phyloP scores from a whole-genome alignment of 345 rosid species.

The Brassica cretica region DNA sequence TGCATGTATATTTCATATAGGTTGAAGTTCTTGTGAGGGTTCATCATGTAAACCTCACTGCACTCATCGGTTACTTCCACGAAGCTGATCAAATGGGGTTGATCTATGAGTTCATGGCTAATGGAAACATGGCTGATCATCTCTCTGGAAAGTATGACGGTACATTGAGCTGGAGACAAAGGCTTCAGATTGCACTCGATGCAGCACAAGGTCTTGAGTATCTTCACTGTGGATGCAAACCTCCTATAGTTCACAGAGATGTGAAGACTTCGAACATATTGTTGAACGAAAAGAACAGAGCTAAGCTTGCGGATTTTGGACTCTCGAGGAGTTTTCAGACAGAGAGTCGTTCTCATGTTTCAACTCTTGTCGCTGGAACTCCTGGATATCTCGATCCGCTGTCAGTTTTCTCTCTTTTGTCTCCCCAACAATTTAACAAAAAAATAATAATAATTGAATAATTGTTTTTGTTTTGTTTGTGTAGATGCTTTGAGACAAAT shows the following conservation, averaged over 20 bases:
- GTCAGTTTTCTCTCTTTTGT: slow-evolving; percentile 16
- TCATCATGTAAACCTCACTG: slow-evolving; percentile 32
- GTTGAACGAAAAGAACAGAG: slow-evolving; percentile 35
- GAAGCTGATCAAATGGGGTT: slow-evolving; percentile 27
- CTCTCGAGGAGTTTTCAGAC: slow-evolving; percentile 38
- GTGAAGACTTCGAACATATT: slow-evolving; percentile 46
- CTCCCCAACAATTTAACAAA: neutral
- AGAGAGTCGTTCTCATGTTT: slow-evolving; percentile 23
- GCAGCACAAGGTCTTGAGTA: slow-evolving; percentile 45
- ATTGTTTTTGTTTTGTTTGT: neutral
- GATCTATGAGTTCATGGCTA: slow-evolving; percentile 41
- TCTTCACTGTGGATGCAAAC: slow-evolving; percentile 43
- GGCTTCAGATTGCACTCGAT: slow-evolving; percentile 37
- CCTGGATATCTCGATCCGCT: slow-evolving; percentile 37
- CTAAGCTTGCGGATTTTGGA: slow-evolving; percentile 46
- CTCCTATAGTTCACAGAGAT: slow-evolving; percentile 40
- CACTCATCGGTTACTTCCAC: slow-evolving; percentile 47
- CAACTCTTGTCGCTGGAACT: slow-evolving; percentile 36
- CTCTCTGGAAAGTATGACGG: slow-evolving; percentile 25
- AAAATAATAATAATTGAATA: neutral
- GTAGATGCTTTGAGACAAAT: slow-evolving; percentile 29
- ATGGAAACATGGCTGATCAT: slow-evolving; percentile 37
- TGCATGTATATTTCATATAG: slow-evolving; percentile 24
- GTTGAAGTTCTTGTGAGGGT: slow-evolving; percentile 45
- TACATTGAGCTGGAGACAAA: slow-evolving; percentile 24